Evolutionary conservation across 2,329 filamentous ascomycete genomes (phyloP).

Genomic region (Colletotrichum tofieldiae): DNA sequence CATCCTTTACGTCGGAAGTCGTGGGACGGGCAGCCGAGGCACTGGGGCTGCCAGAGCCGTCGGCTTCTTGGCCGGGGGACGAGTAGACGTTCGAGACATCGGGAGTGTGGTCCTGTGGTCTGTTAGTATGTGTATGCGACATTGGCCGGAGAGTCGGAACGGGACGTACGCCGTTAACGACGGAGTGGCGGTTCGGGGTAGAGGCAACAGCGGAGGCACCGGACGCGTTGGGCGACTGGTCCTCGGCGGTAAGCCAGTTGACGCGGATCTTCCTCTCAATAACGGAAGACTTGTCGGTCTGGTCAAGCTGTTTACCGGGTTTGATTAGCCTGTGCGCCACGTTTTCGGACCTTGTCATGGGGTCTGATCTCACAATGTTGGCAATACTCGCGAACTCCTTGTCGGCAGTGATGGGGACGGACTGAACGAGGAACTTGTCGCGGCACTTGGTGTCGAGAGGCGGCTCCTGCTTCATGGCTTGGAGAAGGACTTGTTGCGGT

Average conservation of each 20-base stretch:
- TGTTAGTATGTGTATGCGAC: constrained; percentile 13
- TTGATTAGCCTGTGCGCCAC: constrained; percentile 25
- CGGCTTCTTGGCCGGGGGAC: constrained; percentile 57
- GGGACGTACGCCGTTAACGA: constrained; percentile 52
- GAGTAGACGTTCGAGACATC: constrained; percentile 62
- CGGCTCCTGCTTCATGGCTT: constrained; percentile 98
- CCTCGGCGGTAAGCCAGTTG: constrained; percentile 80
- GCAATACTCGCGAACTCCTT: constrained; percentile 87
- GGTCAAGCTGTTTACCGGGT: constrained; percentile 76
- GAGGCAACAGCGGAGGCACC: constrained; percentile 45
- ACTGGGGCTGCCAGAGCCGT: constrained; percentile 50
- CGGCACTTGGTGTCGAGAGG: constrained; percentile 89
- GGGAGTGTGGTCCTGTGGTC: constrained; percentile 59
- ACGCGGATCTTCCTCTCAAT: constrained; percentile 98
- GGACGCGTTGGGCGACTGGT: constrained; percentile 48
- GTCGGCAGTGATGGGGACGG: constrained; percentile 85
- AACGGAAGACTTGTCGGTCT: constrained; percentile 82
- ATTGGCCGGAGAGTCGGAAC: not conserved
- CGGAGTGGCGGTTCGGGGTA: constrained; percentile 60
- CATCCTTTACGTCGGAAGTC: constrained; percentile 53
- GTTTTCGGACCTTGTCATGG: not conserved
- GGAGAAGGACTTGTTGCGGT: constrained; percentile 81
- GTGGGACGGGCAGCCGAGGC: constrained; percentile 49
- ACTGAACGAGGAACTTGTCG: constrained; percentile 98
- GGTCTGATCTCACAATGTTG: constrained; percentile 47